phyloP scores from a whole-genome alignment of 768 basidiomycete genomes.

The Phaffia tasmanica region DNA sequence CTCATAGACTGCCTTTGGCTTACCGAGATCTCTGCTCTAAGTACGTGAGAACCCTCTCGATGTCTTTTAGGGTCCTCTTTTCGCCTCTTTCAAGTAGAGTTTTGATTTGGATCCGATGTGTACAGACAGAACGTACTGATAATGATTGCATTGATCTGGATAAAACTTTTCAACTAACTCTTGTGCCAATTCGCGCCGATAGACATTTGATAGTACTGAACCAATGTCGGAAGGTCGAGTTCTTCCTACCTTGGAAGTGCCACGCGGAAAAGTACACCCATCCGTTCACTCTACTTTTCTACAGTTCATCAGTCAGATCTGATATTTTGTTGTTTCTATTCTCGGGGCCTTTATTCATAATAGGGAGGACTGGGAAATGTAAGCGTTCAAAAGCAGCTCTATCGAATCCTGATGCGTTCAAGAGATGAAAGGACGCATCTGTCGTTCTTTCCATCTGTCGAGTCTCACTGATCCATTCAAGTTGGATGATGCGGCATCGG shows the following conservation, averaged over 20 bases:
- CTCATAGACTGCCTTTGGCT: not conserved
- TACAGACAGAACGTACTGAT: too few species aligned
- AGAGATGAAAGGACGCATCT: too few species aligned
- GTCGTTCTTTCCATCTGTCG: not conserved
- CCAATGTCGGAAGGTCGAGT: not conserved
- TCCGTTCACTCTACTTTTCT: too few species aligned
- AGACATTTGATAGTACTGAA: constrained; percentile 2
- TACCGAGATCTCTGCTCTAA: constrained; percentile 13
- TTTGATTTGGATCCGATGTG: not conserved
- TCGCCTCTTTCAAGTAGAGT: not conserved
- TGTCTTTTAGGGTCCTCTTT: not conserved
- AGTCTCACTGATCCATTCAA: not conserved
- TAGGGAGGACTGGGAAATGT: constrained; percentile 17
- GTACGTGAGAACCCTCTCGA: not conserved
- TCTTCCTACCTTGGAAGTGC: constrained; percentile 2
- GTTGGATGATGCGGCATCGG: not conserved
- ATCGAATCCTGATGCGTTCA: too few species aligned
- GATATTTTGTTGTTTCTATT: not conserved
- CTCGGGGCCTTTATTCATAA: not conserved
- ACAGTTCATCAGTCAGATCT: not conserved
- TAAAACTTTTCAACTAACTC: too few species aligned
- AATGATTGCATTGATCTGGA: too few species aligned
- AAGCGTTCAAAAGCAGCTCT: not conserved
- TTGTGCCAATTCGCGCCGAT: too few species aligned
- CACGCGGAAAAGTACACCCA: constrained; percentile 9